phyloP scores from a whole-genome alignment of 768 basidiomycete species.

The Glaciozyma antarctica region DNA sequence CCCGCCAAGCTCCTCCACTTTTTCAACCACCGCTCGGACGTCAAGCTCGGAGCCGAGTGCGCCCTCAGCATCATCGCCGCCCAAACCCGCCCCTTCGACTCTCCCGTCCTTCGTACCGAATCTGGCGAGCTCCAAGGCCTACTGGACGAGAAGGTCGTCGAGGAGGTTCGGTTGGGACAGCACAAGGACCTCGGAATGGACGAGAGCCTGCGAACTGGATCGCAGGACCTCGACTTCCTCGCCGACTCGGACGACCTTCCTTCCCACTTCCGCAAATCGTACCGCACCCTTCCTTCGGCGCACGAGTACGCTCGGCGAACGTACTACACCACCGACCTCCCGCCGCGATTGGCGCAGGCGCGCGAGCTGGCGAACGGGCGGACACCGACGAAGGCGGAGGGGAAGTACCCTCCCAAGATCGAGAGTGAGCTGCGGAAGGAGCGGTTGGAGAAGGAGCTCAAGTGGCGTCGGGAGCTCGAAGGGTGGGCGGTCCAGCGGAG shows the following conservation, averaged over 20 bases:
- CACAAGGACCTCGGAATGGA: slow-evolving; percentile 8
- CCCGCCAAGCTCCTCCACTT: slow-evolving; percentile 52
- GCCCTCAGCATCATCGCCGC: slow-evolving; percentile 63
- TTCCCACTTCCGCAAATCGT: slow-evolving; percentile 22
- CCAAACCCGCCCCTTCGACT: slow-evolving; percentile 53
- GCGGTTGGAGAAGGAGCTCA: slow-evolving; percentile 74
- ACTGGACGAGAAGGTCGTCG: slow-evolving; percentile 44
- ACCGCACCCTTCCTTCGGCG: slow-evolving; percentile 21
- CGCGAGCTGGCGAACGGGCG: slow-evolving; percentile 64
- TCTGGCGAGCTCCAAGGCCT: slow-evolving; percentile 43
- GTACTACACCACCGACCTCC: slow-evolving; percentile 65
- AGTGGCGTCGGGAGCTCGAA: slow-evolving; percentile 68
- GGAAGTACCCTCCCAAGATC: slow-evolving; percentile 63
- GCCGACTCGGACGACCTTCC: slow-evolving; percentile 22
- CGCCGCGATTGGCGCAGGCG: slow-evolving; percentile 57
- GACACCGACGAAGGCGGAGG: slow-evolving; percentile 71
- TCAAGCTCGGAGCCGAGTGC: slow-evolving; percentile 68
- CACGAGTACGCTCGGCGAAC: slow-evolving; percentile 52
- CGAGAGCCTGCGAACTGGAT: slow-evolving; percentile 20
- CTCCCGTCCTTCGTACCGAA: slow-evolving; percentile 47
- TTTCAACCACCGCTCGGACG: slow-evolving; percentile 77
- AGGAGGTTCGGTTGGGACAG: slow-evolving; percentile 43
- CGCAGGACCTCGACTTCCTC: slow-evolving; percentile 31
- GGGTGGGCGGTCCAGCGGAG: slow-evolving; percentile 72
- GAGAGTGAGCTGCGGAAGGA: slow-evolving; percentile 83